Base-by-base conservation (phyloP, 2,329 filamentous ascomycete genomes). In the Trichophyton mentagrophytes region DNA sequence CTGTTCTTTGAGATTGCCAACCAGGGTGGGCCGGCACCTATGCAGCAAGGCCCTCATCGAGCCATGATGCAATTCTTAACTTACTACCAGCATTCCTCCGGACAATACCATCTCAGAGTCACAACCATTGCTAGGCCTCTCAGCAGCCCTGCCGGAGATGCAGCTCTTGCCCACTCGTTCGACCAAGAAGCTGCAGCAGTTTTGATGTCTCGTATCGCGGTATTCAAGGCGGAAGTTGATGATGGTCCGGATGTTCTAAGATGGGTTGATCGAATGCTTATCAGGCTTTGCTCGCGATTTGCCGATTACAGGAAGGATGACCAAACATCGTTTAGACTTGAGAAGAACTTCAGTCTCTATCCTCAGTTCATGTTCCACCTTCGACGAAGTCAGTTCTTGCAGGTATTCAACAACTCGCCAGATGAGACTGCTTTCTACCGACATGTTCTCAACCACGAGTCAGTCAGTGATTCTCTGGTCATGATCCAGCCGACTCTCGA, bases 331-430 rank as follows among this genome's bases (percentile, higher is more conserved):
- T 99, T 99, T 84, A 85, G 90, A 40, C 77, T 96, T 64, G 93
- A 99, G 76, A 96, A 96, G 84, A 99, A 99, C 79, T 99, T 99
- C 71, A 97, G 92, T 0, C 82, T 99, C 15, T 99, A 99, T 71
- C 93, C 93, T 27, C 93, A 99, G 73, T 99, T 99, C 77, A 99
- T 99, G 93, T 99, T 99, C 81, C 93, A 99, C 74, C 82, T 99
- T 63, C 88, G 93, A 68, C 85, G 93, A 74, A 96, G 90, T 75
- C 93, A 97, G 74, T 99, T 99, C 79, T 76, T 99, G 65, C 93
- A 99, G 71, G 91, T 99, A 61, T 99, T 99, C 83, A 99, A 99
- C 80, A 99, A 97, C 75, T 97, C 92, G 0, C 93, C 93, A 6
- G 93, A 99, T 69, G 93, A 99, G 76, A 99, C 93, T 25, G 93